Conservation (phyloP, 202 grass and related monocot genomes). For the Digitaria exilis region DNA sequence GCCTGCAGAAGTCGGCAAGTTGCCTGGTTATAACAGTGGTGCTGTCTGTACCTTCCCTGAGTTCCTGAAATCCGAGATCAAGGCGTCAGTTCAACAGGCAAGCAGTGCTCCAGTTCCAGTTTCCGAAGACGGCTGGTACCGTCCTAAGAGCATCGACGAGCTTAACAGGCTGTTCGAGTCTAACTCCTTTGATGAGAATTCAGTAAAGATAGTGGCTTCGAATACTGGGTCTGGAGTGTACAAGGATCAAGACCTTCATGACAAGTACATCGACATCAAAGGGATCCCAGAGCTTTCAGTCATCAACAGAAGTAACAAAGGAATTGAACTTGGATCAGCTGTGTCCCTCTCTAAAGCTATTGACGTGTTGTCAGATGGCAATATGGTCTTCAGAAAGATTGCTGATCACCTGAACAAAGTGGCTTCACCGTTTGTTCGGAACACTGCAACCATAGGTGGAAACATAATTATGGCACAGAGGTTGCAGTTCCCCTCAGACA, state of each 20-base stretch:
- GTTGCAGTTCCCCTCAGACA: constrained; percentile 53
- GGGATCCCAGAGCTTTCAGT: too few species aligned
- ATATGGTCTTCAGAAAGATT: constrained; percentile 54
- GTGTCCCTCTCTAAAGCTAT: constrained; percentile 65
- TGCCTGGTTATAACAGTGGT: constrained; percentile 38
- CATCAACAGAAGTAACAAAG: constrained; percentile 52
- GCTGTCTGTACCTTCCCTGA: too few species aligned
- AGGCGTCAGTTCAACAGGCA: constrained; percentile 22
- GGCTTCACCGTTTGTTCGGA: constrained; percentile 71
- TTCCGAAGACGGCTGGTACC: constrained; percentile 45
- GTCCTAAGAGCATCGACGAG: constrained; percentile 58
- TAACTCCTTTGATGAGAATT: constrained; percentile 26
- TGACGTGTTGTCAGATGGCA: constrained; percentile 57
- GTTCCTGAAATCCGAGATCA: constrained; percentile 74
- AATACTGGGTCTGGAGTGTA: constrained; percentile 76
- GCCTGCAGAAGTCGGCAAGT: constrained; percentile 28
- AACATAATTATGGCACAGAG: constrained; percentile 78
- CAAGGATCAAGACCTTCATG: too few species aligned
- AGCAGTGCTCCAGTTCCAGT: not conserved
- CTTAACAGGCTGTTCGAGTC: constrained; percentile 42
- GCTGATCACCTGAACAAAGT: constrained; percentile 73
- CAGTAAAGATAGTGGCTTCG: constrained; percentile 63
- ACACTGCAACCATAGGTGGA: constrained; percentile 71
- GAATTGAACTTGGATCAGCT: constrained; percentile 67
- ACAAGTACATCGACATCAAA: too few species aligned